These are phyloP conservation scores for Sporothrix curviconia DNA, from an alignment of 2,329 filamentous ascomycete species.

Conservation along the genomic window DNA sequence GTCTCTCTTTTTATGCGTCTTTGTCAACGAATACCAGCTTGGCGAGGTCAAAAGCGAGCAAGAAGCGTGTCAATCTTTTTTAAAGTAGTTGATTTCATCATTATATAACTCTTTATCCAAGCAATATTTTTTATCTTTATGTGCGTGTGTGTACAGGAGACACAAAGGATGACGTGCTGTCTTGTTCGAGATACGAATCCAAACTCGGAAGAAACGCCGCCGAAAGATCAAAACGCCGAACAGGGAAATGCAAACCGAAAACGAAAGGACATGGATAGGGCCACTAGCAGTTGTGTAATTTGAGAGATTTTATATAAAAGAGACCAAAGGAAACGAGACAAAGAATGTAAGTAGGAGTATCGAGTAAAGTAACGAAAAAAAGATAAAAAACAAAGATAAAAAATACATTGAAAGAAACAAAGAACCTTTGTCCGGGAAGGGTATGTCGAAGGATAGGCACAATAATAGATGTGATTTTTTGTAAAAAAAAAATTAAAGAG, in stretches of 20 bases:
- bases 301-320: not conserved
- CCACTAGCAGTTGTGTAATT: not conserved
- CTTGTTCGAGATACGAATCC: too few relatives aligned
- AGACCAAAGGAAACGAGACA: not conserved
- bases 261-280: not conserved
- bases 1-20: slow-evolving; percentile 6
- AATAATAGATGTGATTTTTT: too few relatives aligned
- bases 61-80: slow-evolving; percentile 6
- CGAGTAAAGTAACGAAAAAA: not conserved
- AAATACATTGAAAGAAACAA: not conserved
- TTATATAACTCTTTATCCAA: too few relatives aligned
- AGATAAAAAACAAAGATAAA: not conserved
- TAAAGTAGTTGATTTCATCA: slow-evolving; percentile 6
- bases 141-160: too few relatives aligned
- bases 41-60: not conserved
- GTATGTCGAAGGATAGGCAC: not conserved
- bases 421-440: too few relatives aligned
- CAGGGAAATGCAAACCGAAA: not conserved
- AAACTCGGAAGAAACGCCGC: not conserved
- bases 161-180: too few relatives aligned
- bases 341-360: too few relatives aligned
- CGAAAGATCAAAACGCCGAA: not conserved
- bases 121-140: too few relatives aligned
- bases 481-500: not conserved
- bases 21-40: not conserved